Base-by-base conservation (phyloP, 371 early-diverging fungal species). In the Rhizomucor miehei region DNA sequence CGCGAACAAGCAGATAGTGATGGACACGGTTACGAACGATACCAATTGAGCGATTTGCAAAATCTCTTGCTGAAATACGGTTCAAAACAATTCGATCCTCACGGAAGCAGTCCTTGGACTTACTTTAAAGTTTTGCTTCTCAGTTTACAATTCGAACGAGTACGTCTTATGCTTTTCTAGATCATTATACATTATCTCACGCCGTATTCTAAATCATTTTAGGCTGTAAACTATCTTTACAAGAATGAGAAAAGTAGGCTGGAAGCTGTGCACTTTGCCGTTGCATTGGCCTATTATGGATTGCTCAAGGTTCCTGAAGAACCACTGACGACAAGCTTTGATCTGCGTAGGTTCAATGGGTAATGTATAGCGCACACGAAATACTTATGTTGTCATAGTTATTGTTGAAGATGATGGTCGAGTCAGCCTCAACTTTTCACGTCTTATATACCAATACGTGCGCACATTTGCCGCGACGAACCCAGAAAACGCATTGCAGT, bases 221-320 rank as follows among this genome's bases (percentile, higher is more conserved):
- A 89, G 68, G 96, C 94, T 16, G 73, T 94, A 19, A 71, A 82
- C 44, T 89, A 87, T 53, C 69, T 93, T 35, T 73, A 79, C 44
- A 73, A 77, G 51, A 66, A 74, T 20, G 85, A 83, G 19, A 64
- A 59, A 4, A 86, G 77, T 53, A 72, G 78, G 23, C 60, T 89
- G 14, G 95, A 98, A 60, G 94, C 93, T 5, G 87, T 96, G 10
- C 97, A 97, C 54, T 87, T 94, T 71, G 94, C 91, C 23, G 86
- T 93, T 44, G 85, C 87, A 1, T 65, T 94, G 60, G 89, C 86
- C 0, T 86, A 89, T 65, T 79, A 87, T 57, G 90, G 94, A 4
- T 54, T 89, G 36, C 71, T 95, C 35, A 79, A 86, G n/a, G 79
- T 90, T 16, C 88, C 93, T 11, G 71, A 78, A 1, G 65, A 67